Evolutionary conservation across 2,329 filamentous ascomycete species (phyloP), one percentile per base, ranked within the genome.

Genomic region (Botrytis fabae): DNA sequence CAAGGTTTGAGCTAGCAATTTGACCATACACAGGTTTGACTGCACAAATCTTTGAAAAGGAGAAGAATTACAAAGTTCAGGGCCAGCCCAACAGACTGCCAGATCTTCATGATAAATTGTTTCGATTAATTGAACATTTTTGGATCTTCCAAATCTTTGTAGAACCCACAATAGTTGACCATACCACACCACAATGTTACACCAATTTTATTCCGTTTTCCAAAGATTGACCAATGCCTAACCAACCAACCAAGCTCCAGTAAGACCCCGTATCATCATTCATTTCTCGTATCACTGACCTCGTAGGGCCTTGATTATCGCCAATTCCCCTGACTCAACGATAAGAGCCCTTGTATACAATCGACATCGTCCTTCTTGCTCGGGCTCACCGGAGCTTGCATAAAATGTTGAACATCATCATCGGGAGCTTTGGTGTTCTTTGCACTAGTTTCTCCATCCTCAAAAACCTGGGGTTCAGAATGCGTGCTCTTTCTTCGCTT

Each of bases 271-370:
- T 68, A 73, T 70, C 69, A 20, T 66, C 42, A 71, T 68, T 64
- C 70, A 54, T 74, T 57, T 63, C 73, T 65, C 61, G 12, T 63
- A 65, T 48, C 35, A 32, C 60, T 62, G 40, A 25, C 51, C 22
- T 38, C 25, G 28, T 28, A 25, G 20, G 35, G 54, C 62, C 18
- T 64, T 38, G 46, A 48, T 73, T 76, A 81, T 70, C 89, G 88
- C 94, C 95, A 98, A 80, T 93, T 93, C n/a, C 95, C 95, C 83
- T 97, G 93, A 79, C 94, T 97, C 63, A 98, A 85, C 69, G 93
- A 95, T 75, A 98, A 82, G 76, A 98, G 83, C n/a, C 94, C 94
- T 71, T 95, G 93, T 64, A 97, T 91, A 80, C 94, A 97, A 80
- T 97, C 94, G 81, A 97, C 86, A 80, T 98, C 95, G 73, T 90